Evolutionary conservation across 129 eudicot species (phyloP).

Genomic region (Rutidosis leptorrhynchoides): DNA sequence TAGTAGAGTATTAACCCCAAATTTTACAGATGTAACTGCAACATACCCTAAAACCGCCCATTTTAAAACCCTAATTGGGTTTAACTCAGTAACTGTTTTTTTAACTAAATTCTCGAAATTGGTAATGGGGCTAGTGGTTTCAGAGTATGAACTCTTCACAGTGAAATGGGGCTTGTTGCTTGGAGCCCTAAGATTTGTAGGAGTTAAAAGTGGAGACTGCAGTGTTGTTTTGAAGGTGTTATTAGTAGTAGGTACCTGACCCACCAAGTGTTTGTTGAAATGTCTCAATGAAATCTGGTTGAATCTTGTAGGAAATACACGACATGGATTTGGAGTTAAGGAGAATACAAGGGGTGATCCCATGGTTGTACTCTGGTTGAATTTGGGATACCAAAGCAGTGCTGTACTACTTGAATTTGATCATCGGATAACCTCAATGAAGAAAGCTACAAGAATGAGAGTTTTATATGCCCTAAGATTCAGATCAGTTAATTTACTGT

Average conservation of each 20-base stretch:
- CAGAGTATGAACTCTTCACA: constrained; percentile 41
- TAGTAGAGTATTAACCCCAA: constrained; percentile 41
- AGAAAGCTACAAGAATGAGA: constrained; percentile 19
- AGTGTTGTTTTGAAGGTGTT: constrained; percentile 17
- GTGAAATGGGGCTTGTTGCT: constrained; percentile 24
- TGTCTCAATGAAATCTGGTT: constrained; percentile 41
- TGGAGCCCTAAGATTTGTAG: constrained; percentile 12
- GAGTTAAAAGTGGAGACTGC: constrained; percentile 12
- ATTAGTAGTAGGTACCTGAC: constrained; percentile 19
- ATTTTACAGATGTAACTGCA: constrained; percentile 49
- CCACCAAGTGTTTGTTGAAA: constrained; percentile 57
- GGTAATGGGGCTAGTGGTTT: constrained; percentile 13
- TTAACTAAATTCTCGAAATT: constrained; percentile 24
- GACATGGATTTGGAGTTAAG: constrained; percentile 36
- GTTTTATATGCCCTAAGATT: constrained; percentile 27
- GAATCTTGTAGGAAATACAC: constrained; percentile 2
- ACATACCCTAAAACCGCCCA: constrained; percentile 40
- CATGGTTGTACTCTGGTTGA: constrained; percentile 31
- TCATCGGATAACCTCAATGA: constrained; percentile 34
- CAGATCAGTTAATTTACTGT: background rate
- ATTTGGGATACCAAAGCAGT: background rate
- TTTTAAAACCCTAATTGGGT: constrained; percentile 52
- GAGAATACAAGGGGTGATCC: constrained; percentile 42
- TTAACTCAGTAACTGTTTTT: constrained; percentile 39
- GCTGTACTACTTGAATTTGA: constrained; percentile 29